Conservation (phyloP, 225 moss, liverwort and hornwort species). For the Climacium dendroides region DNA sequence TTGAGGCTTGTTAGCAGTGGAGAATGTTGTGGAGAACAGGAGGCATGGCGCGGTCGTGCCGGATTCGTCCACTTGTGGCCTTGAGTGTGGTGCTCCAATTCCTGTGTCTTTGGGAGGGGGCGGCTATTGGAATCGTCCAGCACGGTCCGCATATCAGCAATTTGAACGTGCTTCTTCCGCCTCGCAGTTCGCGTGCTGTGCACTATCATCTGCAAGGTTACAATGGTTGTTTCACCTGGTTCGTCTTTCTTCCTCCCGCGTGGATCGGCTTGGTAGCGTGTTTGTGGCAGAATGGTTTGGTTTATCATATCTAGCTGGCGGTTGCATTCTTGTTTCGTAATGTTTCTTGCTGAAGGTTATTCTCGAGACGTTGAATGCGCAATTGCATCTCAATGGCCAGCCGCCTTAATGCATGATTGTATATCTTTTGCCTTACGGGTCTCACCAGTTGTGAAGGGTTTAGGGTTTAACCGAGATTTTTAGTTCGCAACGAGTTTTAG, state of each 20-base stretch:
- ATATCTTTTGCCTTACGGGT: not conserved
- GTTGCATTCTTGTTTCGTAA: not conserved
- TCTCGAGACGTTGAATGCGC: not conserved
- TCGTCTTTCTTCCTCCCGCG: not conserved
- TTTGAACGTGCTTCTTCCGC: conserved; percentile 85
- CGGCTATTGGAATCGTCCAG: conserved; percentile 29
- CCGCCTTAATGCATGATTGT: not conserved
- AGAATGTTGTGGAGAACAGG: not conserved
- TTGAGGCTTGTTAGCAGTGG: not conserved
- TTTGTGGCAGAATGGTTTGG: not conserved
- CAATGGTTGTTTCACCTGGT: conserved; percentile 96
- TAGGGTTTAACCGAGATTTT: conserved; percentile 12
- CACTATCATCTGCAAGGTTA: conserved; percentile 69
- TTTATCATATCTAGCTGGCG: not conserved
- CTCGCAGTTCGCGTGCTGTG: conserved; percentile 67
- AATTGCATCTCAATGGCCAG: not conserved
- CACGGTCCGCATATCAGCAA: conserved; percentile 88
- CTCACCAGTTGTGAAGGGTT: conserved; percentile 3
- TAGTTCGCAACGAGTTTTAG: not conserved
- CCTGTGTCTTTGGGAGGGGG: not conserved
- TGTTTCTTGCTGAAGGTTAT: not conserved
- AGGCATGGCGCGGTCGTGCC: conserved; percentile 8
- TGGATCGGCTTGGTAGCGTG: not conserved
- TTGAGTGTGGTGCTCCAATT: conserved; percentile 24
- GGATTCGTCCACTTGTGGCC: conserved; percentile 1